These are phyloP conservation scores for Ceratocystis destructans DNA, from an alignment of 2,329 filamentous ascomycete genomes.

Conservation along the genomic window DNA sequence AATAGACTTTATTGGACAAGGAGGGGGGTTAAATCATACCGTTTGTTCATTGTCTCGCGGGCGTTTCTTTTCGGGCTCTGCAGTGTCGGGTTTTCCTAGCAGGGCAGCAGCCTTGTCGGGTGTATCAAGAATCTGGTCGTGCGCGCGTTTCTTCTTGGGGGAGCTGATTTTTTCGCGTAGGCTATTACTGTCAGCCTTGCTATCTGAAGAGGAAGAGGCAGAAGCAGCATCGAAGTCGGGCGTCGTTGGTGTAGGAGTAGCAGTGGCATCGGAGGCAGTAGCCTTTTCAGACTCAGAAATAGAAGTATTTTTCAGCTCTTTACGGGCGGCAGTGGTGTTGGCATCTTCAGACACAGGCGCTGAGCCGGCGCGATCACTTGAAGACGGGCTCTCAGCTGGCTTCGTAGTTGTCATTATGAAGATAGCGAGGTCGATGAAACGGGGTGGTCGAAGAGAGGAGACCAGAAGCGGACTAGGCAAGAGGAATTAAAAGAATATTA, in stretches of 20 bases:
- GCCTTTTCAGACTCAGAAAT: conserved; percentile 33
- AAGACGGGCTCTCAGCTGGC: conserved; percentile 30
- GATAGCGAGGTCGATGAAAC: background rate
- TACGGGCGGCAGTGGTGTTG: conserved; percentile 48
- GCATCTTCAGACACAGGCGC: conserved; percentile 37
- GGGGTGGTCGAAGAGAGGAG: background rate
- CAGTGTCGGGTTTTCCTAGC: conserved; percentile 31
- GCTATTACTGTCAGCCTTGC: conserved; percentile 28
- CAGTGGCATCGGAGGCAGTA: conserved; percentile 22
- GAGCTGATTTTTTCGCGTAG: conserved; percentile 40
- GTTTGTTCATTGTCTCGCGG: conserved; percentile 39
- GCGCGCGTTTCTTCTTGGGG: conserved; percentile 53
- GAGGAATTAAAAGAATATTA: conserved; percentile 4
- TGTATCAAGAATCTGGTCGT: conserved; percentile 42
- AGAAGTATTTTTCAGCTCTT: conserved; percentile 50
- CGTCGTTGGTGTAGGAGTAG: conserved; percentile 24
- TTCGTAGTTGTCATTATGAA: conserved; percentile 35
- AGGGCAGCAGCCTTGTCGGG: conserved; percentile 33
- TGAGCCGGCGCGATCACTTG: conserved; percentile 23
- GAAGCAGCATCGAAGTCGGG: conserved; percentile 28
- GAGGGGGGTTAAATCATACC: conserved; percentile 19
- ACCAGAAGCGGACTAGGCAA: background rate
- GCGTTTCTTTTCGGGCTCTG: conserved; percentile 52
- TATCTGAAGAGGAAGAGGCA: conserved; percentile 25
- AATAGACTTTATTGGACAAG: background rate